These are phyloP conservation scores for Malassezia furfur DNA, from an alignment of 1,284 basidiomycete genomes.

Conservation along the genomic window DNA sequence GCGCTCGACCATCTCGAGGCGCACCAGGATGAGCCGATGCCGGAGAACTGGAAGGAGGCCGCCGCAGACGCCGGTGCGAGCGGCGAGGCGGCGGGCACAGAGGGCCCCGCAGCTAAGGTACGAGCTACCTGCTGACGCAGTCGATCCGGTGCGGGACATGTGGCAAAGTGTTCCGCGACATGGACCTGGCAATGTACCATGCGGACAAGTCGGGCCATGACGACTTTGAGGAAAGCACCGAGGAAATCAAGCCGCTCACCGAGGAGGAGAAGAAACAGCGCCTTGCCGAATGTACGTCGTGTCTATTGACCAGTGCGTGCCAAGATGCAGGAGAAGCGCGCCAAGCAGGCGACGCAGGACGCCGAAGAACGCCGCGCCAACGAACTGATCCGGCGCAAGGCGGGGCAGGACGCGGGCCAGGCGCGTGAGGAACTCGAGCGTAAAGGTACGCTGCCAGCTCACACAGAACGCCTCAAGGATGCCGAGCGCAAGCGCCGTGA, in stretches of 20 bases:
- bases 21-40: constrained; percentile 35
- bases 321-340: constrained; percentile 39
- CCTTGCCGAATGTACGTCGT: constrained; percentile 57
- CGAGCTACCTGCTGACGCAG: constrained; percentile 13
- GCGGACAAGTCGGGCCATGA: constrained; percentile 87
- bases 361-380: constrained; percentile 36
- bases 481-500: constrained; percentile 41
- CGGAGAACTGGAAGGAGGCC: constrained; percentile 8
- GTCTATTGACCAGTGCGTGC: constrained; percentile 23
- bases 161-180: constrained; percentile 56
- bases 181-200: constrained; percentile 81
- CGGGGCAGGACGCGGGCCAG: constrained; percentile 35
- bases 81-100: constrained; percentile 22
- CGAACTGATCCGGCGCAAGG: constrained; percentile 45
- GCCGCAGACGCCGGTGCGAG: constrained; percentile 21
- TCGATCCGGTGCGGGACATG: constrained; percentile 44
- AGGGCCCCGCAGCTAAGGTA: constrained; percentile 31
- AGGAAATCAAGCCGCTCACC: constrained; percentile 88
- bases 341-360: constrained; percentile 33
- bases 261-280: constrained; percentile 84
- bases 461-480: constrained; percentile 37
- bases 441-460: constrained; percentile 21
- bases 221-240: constrained; percentile 79
- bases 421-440: constrained; percentile 41
- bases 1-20: constrained; percentile 46